A percentile compares a stretch with the other conserved stretches of the same genome.
Conservation (phyloP, 2,329 filamentous ascomycete genomes). For the Thermothelomyces thermophilus region DNA sequence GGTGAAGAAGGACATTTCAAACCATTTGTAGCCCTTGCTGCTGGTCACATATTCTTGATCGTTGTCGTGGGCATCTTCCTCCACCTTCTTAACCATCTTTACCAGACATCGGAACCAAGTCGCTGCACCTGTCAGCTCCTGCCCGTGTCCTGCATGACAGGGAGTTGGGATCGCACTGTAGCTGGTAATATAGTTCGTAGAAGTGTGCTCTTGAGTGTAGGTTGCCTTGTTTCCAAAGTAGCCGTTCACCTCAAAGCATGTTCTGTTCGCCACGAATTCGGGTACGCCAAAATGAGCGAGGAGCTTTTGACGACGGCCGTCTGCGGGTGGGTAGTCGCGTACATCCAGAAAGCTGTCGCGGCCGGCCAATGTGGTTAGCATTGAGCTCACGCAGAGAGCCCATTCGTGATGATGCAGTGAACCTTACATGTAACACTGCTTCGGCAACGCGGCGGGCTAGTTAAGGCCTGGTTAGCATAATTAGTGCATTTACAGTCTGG, state of each 20-base stretch:
- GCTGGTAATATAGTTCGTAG: conserved; percentile 3
- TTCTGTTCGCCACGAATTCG: conserved; percentile 15
- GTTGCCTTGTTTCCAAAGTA: conserved; percentile 17
- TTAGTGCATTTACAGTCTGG: not conserved
- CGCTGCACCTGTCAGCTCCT: conserved; percentile 6
- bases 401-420: no score
- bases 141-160: not conserved
- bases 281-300: conserved; percentile 19
- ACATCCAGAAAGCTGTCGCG: conserved; percentile 16
- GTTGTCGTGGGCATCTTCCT: conserved; percentile 6
- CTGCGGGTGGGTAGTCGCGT: conserved; percentile 9
- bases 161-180: conserved; percentile 3
- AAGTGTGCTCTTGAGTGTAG: not conserved
- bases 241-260: conserved; percentile 21
- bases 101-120: conserved; percentile 20
- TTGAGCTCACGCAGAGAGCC: no score
- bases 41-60: conserved; percentile 14
- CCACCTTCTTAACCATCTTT: conserved; percentile 19
- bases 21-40: conserved; percentile 18
- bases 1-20: conserved; percentile 19
- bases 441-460: conserved; percentile 5
- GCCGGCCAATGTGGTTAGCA: not conserved
- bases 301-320: conserved; percentile 11
- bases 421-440: conserved; percentile 14
- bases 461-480: not conserved